phyloP scores from a whole-genome alignment of 495 filamentous ascomycete genomes.

The Aspergillus cristatus region DNA sequence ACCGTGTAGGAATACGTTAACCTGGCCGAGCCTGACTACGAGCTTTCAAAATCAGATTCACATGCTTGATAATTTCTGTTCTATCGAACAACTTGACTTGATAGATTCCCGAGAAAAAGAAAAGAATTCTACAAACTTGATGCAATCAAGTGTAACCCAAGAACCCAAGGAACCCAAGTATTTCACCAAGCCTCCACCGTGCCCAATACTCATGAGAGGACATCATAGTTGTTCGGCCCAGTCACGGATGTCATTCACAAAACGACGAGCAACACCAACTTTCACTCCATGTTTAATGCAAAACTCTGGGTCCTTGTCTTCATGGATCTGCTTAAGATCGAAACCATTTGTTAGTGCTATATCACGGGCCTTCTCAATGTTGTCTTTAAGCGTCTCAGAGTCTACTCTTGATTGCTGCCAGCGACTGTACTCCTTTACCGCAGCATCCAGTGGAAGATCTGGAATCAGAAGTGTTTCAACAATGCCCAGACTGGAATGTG shows the following conservation, averaged over 20 bases:
- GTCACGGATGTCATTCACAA: slow-evolving; percentile 18
- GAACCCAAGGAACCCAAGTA: background rate
- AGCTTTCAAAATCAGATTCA: no score
- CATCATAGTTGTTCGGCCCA: slow-evolving; percentile 16
- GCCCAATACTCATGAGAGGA: background rate
- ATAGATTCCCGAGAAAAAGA: background rate
- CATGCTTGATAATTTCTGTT: no score
- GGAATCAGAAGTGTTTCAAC: slow-evolving; percentile 6
- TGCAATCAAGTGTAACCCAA: background rate
- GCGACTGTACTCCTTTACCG: slow-evolving; percentile 14
- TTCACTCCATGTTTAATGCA: slow-evolving; percentile 19
- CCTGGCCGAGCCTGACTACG: no score
- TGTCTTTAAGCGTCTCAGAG: slow-evolving; percentile 8
- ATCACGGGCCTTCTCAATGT: slow-evolving; percentile 12
- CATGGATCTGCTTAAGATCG: slow-evolving; percentile 18
- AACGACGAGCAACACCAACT: slow-evolving; percentile 14
- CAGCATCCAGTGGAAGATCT: slow-evolving; percentile 12
- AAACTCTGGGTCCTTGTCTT: slow-evolving; percentile 19
- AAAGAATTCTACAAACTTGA: no score
- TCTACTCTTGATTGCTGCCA: slow-evolving; percentile 14
- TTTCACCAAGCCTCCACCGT: background rate
- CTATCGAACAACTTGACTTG: background rate
- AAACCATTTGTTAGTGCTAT: slow-evolving; percentile 10
- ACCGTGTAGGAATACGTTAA: no score
- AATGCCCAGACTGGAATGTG: background rate